These are phyloP conservation scores for Letharia lupina DNA, from an alignment of 495 filamentous ascomycete species.

Conservation along the genomic window DNA sequence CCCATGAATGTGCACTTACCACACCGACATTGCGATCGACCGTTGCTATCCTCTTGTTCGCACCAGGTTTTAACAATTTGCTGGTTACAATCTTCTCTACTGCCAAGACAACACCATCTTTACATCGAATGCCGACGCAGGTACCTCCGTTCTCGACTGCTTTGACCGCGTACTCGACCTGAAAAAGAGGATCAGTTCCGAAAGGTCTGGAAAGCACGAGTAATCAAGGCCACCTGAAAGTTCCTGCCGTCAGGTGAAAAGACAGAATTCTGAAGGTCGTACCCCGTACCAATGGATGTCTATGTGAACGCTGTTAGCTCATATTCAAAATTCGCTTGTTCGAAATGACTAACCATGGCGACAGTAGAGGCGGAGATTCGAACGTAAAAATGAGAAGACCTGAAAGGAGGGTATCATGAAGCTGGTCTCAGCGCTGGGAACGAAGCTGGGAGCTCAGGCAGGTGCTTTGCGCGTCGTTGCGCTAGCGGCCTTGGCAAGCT, in stretches of 20 bases:
- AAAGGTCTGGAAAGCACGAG: background rate
- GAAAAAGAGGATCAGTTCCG: slow-evolving; percentile 8
- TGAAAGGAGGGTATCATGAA: background rate
- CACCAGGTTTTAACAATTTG: slow-evolving; percentile 85
- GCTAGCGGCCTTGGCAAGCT: slow-evolving; percentile 8
- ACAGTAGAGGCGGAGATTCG: background rate
- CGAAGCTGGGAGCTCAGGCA: slow-evolving; percentile 5
- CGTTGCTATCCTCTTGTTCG: slow-evolving; percentile 93
- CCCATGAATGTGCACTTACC: slow-evolving; percentile 39
- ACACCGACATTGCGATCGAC: slow-evolving; percentile 90
- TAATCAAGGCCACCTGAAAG: slow-evolving; percentile 58
- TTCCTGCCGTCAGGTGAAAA: slow-evolving; percentile 98
- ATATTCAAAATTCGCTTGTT: background rate
- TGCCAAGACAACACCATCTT: slow-evolving; percentile 91
- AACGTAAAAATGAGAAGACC: background rate
- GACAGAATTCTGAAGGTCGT: slow-evolving; percentile 98
- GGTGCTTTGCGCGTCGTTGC: slow-evolving; percentile 12
- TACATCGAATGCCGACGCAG: slow-evolving; percentile 91
- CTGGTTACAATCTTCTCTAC: slow-evolving; percentile 94
- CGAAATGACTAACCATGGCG: slow-evolving; percentile 6
- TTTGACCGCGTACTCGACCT: slow-evolving; percentile 97
- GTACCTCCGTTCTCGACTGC: slow-evolving; percentile 98
- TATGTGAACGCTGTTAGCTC: slow-evolving; percentile 29
- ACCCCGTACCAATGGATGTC: slow-evolving; percentile 99
- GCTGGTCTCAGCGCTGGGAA: background rate